Base-by-base conservation (phyloP, 2,329 filamentous ascomycete genomes). In the Pezicula rhizophila region DNA sequence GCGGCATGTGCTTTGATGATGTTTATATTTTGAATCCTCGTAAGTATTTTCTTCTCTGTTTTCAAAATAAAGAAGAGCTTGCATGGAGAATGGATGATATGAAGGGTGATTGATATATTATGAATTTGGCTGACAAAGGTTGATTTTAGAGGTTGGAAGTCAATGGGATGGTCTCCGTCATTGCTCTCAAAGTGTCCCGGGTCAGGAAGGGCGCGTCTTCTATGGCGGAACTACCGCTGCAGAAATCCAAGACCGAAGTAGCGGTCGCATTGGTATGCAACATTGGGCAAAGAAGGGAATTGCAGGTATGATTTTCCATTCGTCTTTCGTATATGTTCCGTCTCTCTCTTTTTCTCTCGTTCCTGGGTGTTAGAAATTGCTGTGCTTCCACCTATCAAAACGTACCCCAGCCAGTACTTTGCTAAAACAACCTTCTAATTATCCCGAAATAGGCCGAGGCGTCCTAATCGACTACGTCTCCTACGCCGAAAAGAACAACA, bases 101-200 rank as follows among this genome's bases (percentile, higher is more conserved):
- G 4, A 7, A 23, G 23, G 23, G 23, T 5, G 23, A 23, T 23
- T 5, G 23, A 23, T 23, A 23, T 5, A 23, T 23, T 23, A 23
- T 23, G 23, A 5, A 23, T 4, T 23, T 7, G 23, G 23, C 23
- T 23, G 23, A 23, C 6, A 23, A 5, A 23, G 23, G 6, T 23
- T 23, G 23, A 23, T 23, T 23, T 23, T 23, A 23, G 23, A 23
- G 23, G 23, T 23, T 23, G 23, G 23, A 23, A 74, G 70, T 46
- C 74, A 77, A 51, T 77, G 74, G 74, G 73, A 77, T 57, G 74
- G 73, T 0, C 60, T 76, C 3, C 64, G 74, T 8, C 74, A 78
- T 54, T 76, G 75, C 46, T 73, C 69, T 5, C 68, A 69, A 10
- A 31, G 28, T 12, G 8, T 31, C 28, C 28, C 28, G 2, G 28